phyloP scores from a whole-genome alignment of 2,329 filamentous ascomycete genomes.

The Dactylellina sp. region DNA sequence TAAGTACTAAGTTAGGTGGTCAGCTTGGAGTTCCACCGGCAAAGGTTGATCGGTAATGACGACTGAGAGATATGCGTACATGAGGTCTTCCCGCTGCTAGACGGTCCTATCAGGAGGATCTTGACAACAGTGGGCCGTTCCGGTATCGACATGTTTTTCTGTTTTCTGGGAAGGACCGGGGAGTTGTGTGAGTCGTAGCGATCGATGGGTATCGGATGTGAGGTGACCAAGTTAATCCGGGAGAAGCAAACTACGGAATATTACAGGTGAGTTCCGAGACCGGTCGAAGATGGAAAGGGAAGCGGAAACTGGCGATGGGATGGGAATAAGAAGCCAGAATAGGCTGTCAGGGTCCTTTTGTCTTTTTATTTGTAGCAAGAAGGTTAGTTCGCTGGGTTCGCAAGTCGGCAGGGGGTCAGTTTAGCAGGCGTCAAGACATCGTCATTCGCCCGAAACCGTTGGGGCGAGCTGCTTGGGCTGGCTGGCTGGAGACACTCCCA shows the following conservation, averaged over 20 bases:
- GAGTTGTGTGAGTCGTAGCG: slow-evolving; percentile 1
- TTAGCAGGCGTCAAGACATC: slow-evolving; percentile 36
- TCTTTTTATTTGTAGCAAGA: slow-evolving; percentile 4
- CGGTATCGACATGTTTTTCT: slow-evolving; percentile 39
- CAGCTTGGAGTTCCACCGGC: not conserved
- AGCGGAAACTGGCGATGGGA: not conserved
- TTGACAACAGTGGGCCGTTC: slow-evolving; percentile 67
- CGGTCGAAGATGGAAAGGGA: not conserved
- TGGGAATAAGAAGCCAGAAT: too few relatives aligned
- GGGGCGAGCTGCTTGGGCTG: too few relatives aligned
- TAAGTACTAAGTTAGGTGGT: slow-evolving; percentile 65
- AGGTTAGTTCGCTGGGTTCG: not conserved
- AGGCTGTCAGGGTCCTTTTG: not conserved
- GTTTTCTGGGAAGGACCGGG: too few relatives aligned
- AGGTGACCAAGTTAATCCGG: not conserved
- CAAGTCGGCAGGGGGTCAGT: not conserved
- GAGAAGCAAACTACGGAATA: not conserved
- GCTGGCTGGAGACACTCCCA: too few relatives aligned
- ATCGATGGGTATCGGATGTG: not conserved
- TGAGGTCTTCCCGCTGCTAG: slow-evolving; percentile 70
- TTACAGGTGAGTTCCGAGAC: not conserved
- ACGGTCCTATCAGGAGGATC: slow-evolving; percentile 70
- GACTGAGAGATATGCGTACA: slow-evolving; percentile 63
- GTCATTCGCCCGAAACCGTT: slow-evolving; percentile 55
- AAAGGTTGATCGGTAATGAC: slow-evolving; percentile 6